Percentiles rank a stretch among this genome's conserved stretches.
Conservation (phyloP, 1,139 yeast species). For the Saccharomyces pastorianus region DNA sequence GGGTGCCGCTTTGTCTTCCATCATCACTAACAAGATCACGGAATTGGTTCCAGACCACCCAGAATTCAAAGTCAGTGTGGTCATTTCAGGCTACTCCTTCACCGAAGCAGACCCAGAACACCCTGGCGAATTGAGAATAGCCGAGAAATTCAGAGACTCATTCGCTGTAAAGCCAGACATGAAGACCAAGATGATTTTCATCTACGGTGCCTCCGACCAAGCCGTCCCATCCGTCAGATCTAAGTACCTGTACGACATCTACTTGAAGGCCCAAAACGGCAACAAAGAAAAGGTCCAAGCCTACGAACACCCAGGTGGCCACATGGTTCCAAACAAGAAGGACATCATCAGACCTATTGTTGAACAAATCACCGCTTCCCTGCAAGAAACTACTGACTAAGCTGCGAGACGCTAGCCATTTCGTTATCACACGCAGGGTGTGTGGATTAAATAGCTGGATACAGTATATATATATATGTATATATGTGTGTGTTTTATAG, state of each 20-base stretch:
- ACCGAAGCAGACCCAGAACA: conserved; percentile 36
- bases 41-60: conserved; percentile 37
- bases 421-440: background rate
- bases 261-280: conserved; percentile 27
- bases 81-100: conserved; percentile 51
- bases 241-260: conserved; percentile 39
- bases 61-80: conserved; percentile 41
- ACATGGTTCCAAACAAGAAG: conserved; percentile 71
- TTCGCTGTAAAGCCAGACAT: conserved; percentile 29
- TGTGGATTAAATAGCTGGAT: background rate
- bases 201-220: conserved; percentile 41
- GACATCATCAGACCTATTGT: conserved; percentile 39
- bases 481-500: too few species aligned
- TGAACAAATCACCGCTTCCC: conserved; percentile 29
- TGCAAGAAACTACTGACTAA: conserved; percentile 6
- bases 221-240: conserved; percentile 50
- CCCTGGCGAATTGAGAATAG: conserved; percentile 30
- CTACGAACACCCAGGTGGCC: conserved; percentile 75
- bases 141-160: conserved; percentile 28
- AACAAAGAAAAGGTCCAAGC: conserved; percentile 35
- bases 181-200: conserved; percentile 31
- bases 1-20: conserved; percentile 79
- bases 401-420: background rate
- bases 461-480: too few species aligned
- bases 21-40: conserved; percentile 41